Conservation (phyloP, 108 stramenopile species). For the Cyclotella atomus region DNA sequence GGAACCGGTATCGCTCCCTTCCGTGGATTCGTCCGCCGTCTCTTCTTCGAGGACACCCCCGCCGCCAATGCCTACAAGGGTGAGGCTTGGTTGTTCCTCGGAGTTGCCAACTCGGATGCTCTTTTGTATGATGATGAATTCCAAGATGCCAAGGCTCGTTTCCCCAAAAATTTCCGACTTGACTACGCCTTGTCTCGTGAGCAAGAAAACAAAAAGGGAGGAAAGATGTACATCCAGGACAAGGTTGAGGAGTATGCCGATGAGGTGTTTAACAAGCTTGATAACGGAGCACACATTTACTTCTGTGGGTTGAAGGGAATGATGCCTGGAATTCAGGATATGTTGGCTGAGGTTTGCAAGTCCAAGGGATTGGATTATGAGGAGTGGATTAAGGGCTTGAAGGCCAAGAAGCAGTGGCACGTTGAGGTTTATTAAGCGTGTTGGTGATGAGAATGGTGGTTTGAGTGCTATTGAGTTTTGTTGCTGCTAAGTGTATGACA, state of each 20-base stretch:
- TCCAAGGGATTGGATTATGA: slow-evolving; percentile 92
- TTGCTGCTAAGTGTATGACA: too few relatives aligned
- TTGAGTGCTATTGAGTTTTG: too few relatives aligned
- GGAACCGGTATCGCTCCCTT: slow-evolving; percentile 98
- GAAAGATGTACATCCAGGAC: slow-evolving; percentile 99
- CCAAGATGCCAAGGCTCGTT: slow-evolving; percentile 85
- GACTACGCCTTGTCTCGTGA: slow-evolving; percentile 97
- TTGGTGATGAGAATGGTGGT: too few relatives aligned
- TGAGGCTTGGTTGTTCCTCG: slow-evolving; percentile 97
- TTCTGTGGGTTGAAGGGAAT: slow-evolving; percentile 99
- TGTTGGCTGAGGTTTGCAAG: slow-evolving; percentile 89
- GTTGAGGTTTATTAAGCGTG: slow-evolving; percentile 83
- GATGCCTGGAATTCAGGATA: slow-evolving; percentile 98
- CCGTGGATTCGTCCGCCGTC: slow-evolving; percentile 95
- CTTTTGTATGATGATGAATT: slow-evolving; percentile 97
- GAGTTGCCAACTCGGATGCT: slow-evolving; percentile 97
- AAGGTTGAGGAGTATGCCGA: slow-evolving; percentile 96
- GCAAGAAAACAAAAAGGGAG: slow-evolving; percentile 92
- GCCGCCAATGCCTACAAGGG: slow-evolving; percentile 93
- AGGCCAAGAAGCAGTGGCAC: slow-evolving; percentile 86
- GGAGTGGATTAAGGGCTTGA: slow-evolving; percentile 85
- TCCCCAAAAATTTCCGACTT: slow-evolving; percentile 92
- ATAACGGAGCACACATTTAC: slow-evolving; percentile 96
- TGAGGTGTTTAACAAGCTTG: slow-evolving; percentile 91
- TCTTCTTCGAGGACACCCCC: slow-evolving; percentile 95